Percentiles rank a stretch among this genome's conserved stretches.
phyloP scores from a whole-genome alignment of 768 basidiomycete species.

The Calvatia gigantea region DNA sequence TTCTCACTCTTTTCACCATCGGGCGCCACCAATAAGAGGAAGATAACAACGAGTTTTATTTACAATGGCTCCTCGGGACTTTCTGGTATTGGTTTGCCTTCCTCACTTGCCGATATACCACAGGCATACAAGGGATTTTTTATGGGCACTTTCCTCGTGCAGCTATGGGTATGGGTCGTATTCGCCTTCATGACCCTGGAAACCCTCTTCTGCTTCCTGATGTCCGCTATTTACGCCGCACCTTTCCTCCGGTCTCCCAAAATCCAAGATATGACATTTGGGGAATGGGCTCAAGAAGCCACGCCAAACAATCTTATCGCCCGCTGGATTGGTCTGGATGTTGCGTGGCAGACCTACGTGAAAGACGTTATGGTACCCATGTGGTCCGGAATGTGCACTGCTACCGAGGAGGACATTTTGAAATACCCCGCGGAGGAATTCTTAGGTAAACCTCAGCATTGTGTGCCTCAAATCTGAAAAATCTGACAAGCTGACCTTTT shows the following conservation, averaged over 20 bases:
- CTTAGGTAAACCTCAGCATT: slow-evolving; percentile 42
- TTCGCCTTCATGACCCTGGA: slow-evolving; percentile 42
- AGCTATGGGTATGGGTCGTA: slow-evolving; percentile 27
- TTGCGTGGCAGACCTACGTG: slow-evolving; percentile 49
- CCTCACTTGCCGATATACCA: slow-evolving; percentile 17
- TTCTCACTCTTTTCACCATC: slow-evolving; percentile 50
- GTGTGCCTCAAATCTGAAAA: not conserved
- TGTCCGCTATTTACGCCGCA: slow-evolving; percentile 37
- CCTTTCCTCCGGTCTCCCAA: slow-evolving; percentile 35
- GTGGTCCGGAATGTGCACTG: slow-evolving; percentile 73
- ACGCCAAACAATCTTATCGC: slow-evolving; percentile 39
- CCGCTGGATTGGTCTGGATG: slow-evolving; percentile 43
- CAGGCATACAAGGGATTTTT: slow-evolving; percentile 3
- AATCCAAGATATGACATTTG: slow-evolving; percentile 37
- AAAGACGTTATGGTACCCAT: slow-evolving; percentile 54
- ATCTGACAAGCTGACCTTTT: not conserved
- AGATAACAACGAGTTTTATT: slow-evolving; percentile 48
- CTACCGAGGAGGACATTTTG: slow-evolving; percentile 49
- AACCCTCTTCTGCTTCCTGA: slow-evolving; percentile 42
- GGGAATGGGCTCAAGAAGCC: slow-evolving; percentile 42
- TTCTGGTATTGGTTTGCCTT: slow-evolving; percentile 50
- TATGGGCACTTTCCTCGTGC: slow-evolving; percentile 12
- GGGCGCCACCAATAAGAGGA: slow-evolving; percentile 18
- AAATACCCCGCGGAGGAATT: slow-evolving; percentile 61
- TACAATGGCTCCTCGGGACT: slow-evolving; percentile 63